phyloP scores from a whole-genome alignment of 2,329 filamentous ascomycete genomes.

The Emmonsiellopsis sp. region DNA sequence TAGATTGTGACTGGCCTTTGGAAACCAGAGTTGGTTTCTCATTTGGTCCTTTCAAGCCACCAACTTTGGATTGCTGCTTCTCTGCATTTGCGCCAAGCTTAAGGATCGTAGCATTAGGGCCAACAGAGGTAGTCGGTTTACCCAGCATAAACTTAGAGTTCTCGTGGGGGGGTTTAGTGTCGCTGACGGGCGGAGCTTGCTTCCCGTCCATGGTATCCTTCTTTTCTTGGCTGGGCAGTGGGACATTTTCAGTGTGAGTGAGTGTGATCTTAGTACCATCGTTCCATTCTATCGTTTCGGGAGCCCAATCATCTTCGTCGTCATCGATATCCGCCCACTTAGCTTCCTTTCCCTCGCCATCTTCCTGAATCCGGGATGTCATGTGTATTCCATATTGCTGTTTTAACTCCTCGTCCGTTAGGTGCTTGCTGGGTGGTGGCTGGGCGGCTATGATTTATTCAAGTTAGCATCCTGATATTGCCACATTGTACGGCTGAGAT shows the following conservation, averaged over 20 bases:
- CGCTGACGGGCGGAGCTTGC: slow-evolving; percentile 13
- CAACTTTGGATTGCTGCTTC: slow-evolving; percentile 34
- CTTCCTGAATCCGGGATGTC: slow-evolving; percentile 55
- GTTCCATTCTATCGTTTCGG: slow-evolving; percentile 60
- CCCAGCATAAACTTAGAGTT: slow-evolving; percentile 20
- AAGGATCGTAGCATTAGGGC: slow-evolving; percentile 42
- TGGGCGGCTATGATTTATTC: slow-evolving; percentile 35
- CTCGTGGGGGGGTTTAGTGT: slow-evolving; percentile 13
- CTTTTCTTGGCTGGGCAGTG: slow-evolving; percentile 14
- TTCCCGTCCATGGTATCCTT: slow-evolving; percentile 15
- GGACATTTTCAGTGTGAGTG: slow-evolving; percentile 32
- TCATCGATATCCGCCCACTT: slow-evolving; percentile 65
- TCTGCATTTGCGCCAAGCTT: slow-evolving; percentile 39
- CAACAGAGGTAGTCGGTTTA: slow-evolving; percentile 36
- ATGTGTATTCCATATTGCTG: slow-evolving; percentile 61
- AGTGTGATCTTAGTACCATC: slow-evolving; percentile 59
- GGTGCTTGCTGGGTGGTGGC: slow-evolving; percentile 52
- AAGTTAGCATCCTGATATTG: not conserved
- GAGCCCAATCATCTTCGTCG: slow-evolving; percentile 60
- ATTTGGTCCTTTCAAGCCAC: slow-evolving; percentile 40
- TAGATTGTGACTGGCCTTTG: slow-evolving; percentile 45
- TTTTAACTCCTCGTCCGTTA: slow-evolving; percentile 60
- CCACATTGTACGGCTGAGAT: not conserved
- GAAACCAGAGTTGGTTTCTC: slow-evolving; percentile 45
- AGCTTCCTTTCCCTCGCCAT: slow-evolving; percentile 52